These are phyloP conservation scores for Penicillium cosmopolitanum DNA, from an alignment of 495 filamentous ascomycete species.

Conservation along the genomic window DNA sequence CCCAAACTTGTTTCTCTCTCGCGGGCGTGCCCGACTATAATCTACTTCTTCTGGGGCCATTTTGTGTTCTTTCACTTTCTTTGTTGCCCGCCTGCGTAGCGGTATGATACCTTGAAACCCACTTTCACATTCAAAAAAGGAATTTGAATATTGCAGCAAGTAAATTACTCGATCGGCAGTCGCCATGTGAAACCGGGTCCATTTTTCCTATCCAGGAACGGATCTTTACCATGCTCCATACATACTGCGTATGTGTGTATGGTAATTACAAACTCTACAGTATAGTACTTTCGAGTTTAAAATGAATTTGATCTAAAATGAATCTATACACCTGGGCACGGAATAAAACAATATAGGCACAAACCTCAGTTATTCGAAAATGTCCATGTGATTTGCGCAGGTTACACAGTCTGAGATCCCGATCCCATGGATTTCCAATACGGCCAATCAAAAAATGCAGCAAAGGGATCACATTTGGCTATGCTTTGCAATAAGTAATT, in stretches of 20 bases:
- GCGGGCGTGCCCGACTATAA: not conserved
- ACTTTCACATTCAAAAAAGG: not conserved
- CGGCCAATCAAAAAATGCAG: not conserved
- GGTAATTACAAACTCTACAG: not conserved
- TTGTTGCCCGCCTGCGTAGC: not conserved
- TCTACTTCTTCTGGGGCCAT: not conserved
- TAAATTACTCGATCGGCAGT: not conserved
- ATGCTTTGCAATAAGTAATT: not conserved
- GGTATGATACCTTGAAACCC: not conserved
- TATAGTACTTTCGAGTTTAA: not conserved
- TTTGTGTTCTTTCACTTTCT: not conserved
- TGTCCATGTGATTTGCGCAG: not conserved
- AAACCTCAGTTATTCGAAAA: not conserved
- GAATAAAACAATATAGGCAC: not conserved
- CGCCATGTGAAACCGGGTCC: not conserved
- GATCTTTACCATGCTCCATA: not conserved
- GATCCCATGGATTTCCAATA: slow-evolving; percentile 3
- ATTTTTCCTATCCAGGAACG: not conserved
- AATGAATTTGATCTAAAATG: not conserved
- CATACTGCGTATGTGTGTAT: too few relatives aligned
- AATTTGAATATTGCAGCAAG: not conserved
- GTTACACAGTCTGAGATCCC: slow-evolving; percentile 3
- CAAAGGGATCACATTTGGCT: not conserved
- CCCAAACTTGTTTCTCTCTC: not conserved
- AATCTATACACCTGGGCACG: not conserved